Evolutionary conservation across 2,329 filamentous ascomycete species (phyloP), one percentile per base, ranked within the genome.

Genomic region (Alternaria burnsii): DNA sequence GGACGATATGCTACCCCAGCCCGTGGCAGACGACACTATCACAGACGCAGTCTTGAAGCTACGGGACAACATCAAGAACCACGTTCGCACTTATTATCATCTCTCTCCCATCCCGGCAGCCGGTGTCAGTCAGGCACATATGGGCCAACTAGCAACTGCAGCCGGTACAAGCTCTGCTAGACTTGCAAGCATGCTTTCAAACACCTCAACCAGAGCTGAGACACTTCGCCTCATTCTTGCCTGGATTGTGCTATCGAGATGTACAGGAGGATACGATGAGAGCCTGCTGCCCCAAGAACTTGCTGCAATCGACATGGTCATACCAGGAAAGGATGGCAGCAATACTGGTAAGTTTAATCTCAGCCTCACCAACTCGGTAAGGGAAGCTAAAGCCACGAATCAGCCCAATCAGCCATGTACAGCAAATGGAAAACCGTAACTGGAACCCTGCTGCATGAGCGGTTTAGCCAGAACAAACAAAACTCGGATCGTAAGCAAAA

Each of bases 341-440:
- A 38, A 46, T 5, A 6, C 30, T n/a, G 41, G 41, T 55, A 55
- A 9, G 52, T 38, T 48, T 2, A 42, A 26, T 7, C 16, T 5
- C 32, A 53, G 24, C 38, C 12, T 22, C 5, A 4, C n/a, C 9
- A 26, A 5, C 5, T 16, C n/a, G 9, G 7, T 20, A 16, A 14
- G 4, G 8, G 14, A 22, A 12, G 38, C 58, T 65, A 22, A 62
- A 28, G n/a, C 9, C 12, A 28, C 16, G 8, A 22, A 16, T 16
- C 18, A 72, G 70, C 56, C 16, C 59, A 66, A 47, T 28, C 57
- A 20, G 52, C 59, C 5, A 36, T 71, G 26, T 64, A 59, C 58
- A 72, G 71, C 55, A 67, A 71, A 46, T 73, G 71, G 71, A 71
- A 72, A 28, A 16, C 53, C n/a, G 57, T 73, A n/a, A 71, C 70